Conservation (phyloP, 2,329 filamentous ascomycete species). For the Cladosporium sp. region DNA sequence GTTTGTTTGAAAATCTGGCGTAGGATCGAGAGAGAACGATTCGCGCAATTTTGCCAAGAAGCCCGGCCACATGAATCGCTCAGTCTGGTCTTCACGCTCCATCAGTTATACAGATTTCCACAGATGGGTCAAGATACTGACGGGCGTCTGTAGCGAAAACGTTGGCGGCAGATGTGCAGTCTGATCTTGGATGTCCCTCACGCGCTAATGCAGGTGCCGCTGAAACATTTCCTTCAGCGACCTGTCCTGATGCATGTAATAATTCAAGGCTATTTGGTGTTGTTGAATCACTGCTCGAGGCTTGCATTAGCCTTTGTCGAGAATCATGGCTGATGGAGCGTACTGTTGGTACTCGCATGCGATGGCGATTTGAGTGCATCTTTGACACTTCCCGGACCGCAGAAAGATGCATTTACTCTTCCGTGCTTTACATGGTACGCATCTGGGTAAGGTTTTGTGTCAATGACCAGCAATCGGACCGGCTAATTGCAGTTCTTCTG, state of each 20-base stretch:
- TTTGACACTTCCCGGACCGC: not conserved
- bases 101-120: not conserved
- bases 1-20: not conserved
- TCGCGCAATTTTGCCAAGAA: constrained; percentile 2
- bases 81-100: not conserved
- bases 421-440: constrained; percentile 3
- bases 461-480: no score
- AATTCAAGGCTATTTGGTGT: no score
- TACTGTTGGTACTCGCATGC: not conserved
- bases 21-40: not conserved
- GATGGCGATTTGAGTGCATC: not conserved
- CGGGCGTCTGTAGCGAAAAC: not conserved
- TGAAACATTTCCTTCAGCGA: no score
- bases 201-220: no score
- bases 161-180: not conserved
- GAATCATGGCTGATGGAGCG: no score
- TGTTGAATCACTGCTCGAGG: no score
- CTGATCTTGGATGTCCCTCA: not conserved
- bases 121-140: not conserved
- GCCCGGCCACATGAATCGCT: constrained; percentile 5
- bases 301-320: no score
- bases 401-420: constrained; percentile 7
- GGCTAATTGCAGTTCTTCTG: no score
- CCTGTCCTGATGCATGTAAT: no score
- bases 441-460: not conserved